Conservation (phyloP, 176 grass and related monocot species). For the Typha latifolia region DNA sequence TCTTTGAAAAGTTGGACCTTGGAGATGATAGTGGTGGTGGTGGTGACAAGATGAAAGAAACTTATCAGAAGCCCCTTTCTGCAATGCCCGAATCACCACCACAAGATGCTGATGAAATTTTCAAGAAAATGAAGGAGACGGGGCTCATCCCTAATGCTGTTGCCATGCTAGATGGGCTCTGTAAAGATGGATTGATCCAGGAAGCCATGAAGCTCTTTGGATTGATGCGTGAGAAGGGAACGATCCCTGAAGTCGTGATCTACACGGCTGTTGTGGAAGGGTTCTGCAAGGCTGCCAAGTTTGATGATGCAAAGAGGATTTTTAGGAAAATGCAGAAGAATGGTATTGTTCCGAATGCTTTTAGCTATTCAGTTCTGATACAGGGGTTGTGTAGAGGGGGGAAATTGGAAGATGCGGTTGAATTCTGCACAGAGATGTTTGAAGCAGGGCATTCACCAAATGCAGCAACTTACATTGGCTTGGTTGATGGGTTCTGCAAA, state of each 20-base stretch:
- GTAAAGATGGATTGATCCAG: conserved; percentile 82
- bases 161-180: conserved; percentile 81
- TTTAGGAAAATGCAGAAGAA: conserved; percentile 90
- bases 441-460: conserved; percentile 56
- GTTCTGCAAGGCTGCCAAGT: conserved; percentile 59
- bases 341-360: conserved; percentile 69
- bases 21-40: conserved; percentile 10
- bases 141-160: conserved; percentile 85
- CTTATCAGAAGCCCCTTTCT: neutral
- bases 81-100: conserved; percentile 1
- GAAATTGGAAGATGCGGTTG: conserved; percentile 45
- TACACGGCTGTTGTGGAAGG: conserved; percentile 88
- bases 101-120: conserved; percentile 62
- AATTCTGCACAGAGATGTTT: conserved; percentile 72
- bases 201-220: conserved; percentile 94
- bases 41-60: conserved; percentile 8
- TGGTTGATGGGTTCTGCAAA: conserved; percentile 63
- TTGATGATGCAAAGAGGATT: conserved; percentile 66
- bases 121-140: conserved; percentile 85
- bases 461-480: conserved; percentile 45
- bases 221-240: conserved; percentile 81
- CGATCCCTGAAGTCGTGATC: conserved; percentile 87
- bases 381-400: conserved; percentile 51
- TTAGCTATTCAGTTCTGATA: conserved; percentile 64
- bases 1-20: conserved; percentile 62